Percentiles rank a stretch among this genome's conserved stretches.
Conservation (phyloP, 495 filamentous ascomycete species). For the Astrocystis sublimbata region DNA sequence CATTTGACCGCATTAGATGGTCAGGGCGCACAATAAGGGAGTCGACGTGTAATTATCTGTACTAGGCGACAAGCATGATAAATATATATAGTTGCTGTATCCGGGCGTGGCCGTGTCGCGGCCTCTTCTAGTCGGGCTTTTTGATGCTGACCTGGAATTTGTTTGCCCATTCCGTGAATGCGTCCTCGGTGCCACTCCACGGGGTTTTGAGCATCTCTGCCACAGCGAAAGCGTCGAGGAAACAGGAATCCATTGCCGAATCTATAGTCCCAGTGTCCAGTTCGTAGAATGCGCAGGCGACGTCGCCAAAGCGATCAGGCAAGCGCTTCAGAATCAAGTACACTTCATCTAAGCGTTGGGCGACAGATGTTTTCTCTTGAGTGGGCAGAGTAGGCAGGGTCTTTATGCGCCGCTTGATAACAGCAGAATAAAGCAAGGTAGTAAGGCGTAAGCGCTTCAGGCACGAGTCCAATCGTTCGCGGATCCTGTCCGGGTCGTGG, state of each 20-base stretch:
- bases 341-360: conserved; percentile 47
- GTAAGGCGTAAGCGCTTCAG: conserved; percentile 59
- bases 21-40: neutral
- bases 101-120: neutral
- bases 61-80: neutral
- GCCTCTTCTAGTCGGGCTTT: conserved; percentile 30
- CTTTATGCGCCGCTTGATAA: conserved; percentile 61
- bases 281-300: conserved; percentile 52
- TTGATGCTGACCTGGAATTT: conserved; percentile 52
- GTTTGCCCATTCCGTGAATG: conserved; percentile 50
- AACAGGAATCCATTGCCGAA: conserved; percentile 47
- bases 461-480: conserved; percentile 56
- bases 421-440: conserved; percentile 59
- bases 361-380: conserved; percentile 25
- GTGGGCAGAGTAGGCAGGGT: conserved; percentile 44
- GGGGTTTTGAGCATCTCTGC: conserved; percentile 45
- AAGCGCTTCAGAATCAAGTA: conserved; percentile 41
- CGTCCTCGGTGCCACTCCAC: conserved; percentile 48
- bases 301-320: conserved; percentile 41
- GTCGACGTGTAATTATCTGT: neutral
- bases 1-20: neutral
- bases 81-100: neutral
- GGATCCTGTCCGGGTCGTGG: conserved; percentile 55
- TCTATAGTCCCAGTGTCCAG: conserved; percentile 49
- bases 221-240: conserved; percentile 48